Base-by-base conservation (phyloP, 2,329 filamentous ascomycete species). In the Capronia coronata region DNA sequence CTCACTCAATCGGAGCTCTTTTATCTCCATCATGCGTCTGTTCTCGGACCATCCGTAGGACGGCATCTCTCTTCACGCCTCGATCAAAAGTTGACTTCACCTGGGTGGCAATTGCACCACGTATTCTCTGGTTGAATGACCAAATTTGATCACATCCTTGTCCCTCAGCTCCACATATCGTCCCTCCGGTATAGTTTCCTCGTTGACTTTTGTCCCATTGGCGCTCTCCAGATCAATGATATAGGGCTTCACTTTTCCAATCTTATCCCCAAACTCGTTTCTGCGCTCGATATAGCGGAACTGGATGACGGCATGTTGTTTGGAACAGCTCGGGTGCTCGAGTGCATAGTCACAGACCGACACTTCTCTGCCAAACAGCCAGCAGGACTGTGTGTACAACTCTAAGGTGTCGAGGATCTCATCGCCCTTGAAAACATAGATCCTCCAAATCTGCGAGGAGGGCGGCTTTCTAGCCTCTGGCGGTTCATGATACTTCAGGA, bases 401-500 rank as follows among this genome's bases (percentile, higher is more conserved):
- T 88, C 81, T 18, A 96, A 75, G 1, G 87, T 94, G 63, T 94
- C 88, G 27, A 95, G 67, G 2, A 94, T 76, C 49, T 89, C 86
- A 22, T 77, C 68, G 9, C 82, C 86, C 64, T 95, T 95, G 77
- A 98, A 98, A 18, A 96, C 79, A 65, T 94, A 97, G 41, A 98
- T 73, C 52, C 87, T 86, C 91, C 91, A 98, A 49, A 80, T 72
- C 59, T 93, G 82, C 47, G 81, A 83, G 1, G 84, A 64, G 0
- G 90, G 77, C 0, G 93, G 87, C 61, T 95, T 95, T 51, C 93
- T 85, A 43, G 91, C 87, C 71, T 98, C 93, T 9, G 87, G 73
- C 1, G 93, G 93, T 68, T 98, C 93, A 70, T 96, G 87, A 68
- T 98, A 98, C 72, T 97, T 97, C 40, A 98, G 78, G 2, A 87